These are phyloP conservation scores for Endotrypanum monterogeii DNA, from an alignment of 208 protist genomes.

Conservation along the genomic window DNA sequence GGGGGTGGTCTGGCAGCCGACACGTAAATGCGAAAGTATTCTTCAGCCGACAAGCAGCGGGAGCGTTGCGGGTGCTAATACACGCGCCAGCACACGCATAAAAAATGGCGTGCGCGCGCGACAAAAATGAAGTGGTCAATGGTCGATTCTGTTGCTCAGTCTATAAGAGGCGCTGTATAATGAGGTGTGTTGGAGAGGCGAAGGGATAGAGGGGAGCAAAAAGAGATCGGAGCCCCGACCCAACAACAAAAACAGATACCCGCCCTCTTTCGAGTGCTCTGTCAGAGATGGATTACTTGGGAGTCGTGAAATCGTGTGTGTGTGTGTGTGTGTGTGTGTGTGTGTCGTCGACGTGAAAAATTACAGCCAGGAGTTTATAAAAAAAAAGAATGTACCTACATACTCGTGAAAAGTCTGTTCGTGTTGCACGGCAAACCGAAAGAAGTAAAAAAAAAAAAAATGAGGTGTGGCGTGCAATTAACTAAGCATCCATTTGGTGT, in stretches of 20 bases:
- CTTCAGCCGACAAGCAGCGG: neutral
- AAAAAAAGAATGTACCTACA: neutral
- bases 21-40: neutral
- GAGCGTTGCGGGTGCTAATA: neutral
- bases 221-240: neutral
- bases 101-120: neutral
- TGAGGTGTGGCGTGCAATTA: no score
- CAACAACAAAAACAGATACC: neutral
- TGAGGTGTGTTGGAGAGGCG: neutral
- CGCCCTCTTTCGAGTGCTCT: constrained; percentile 2
- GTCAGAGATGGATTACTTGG: neutral
- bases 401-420: neutral
- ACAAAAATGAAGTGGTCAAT: neutral
- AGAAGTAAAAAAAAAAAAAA: neutral
- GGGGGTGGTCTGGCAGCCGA: neutral
- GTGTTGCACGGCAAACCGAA: neutral
- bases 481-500: no score
- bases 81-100: constrained; percentile 1
- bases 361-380: neutral
- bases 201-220: neutral
- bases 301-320: neutral
- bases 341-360: neutral
- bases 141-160: neutral
- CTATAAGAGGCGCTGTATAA: neutral
- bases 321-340: neutral